These are phyloP conservation scores for Sporothrix sp. DNA, from an alignment of 2,329 filamentous ascomycete genomes.

Conservation along the genomic window DNA sequence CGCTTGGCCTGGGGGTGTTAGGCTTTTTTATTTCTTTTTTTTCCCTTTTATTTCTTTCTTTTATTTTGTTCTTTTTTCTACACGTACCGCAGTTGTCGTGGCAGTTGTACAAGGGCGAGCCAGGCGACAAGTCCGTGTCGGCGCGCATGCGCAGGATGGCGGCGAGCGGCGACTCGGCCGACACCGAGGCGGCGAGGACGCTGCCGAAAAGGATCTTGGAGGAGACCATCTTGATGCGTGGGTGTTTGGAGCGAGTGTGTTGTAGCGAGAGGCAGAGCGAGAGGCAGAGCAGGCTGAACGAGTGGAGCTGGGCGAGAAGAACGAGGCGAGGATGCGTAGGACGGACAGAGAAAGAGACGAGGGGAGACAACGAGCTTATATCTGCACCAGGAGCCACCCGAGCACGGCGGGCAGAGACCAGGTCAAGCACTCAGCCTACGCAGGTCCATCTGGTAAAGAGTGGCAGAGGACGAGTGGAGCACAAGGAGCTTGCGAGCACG, in stretches of 20 bases:
- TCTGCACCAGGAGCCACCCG: background rate
- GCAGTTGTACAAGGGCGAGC: constrained; percentile 33
- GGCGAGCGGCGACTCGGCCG: constrained; percentile 9
- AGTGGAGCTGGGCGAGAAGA: background rate
- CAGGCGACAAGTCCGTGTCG: constrained; percentile 27
- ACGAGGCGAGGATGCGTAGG: background rate
- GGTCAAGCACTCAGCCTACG: background rate
- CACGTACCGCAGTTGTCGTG: constrained; percentile 35
- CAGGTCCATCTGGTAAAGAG: background rate
- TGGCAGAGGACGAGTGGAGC: no score
- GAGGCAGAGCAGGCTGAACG: background rate
- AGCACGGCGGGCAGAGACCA: background rate
- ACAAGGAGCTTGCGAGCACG: no score
- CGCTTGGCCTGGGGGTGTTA: constrained; percentile 23
- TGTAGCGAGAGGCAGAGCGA: background rate
- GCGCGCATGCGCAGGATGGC: constrained; percentile 8
- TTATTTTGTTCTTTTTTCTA: background rate
- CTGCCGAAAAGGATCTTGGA: constrained; percentile 10
- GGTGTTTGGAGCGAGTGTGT: background rate
- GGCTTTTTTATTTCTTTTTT: background rate
- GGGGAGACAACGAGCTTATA: constrained; percentile 6
- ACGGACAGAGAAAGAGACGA: background rate
- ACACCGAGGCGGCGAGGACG: constrained; percentile 8
- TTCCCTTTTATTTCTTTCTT: background rate
- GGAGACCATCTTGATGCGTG: constrained; percentile 14